Base-by-base conservation (phyloP, 2,329 filamentous ascomycete species). In the Xylaria sp. region DNA sequence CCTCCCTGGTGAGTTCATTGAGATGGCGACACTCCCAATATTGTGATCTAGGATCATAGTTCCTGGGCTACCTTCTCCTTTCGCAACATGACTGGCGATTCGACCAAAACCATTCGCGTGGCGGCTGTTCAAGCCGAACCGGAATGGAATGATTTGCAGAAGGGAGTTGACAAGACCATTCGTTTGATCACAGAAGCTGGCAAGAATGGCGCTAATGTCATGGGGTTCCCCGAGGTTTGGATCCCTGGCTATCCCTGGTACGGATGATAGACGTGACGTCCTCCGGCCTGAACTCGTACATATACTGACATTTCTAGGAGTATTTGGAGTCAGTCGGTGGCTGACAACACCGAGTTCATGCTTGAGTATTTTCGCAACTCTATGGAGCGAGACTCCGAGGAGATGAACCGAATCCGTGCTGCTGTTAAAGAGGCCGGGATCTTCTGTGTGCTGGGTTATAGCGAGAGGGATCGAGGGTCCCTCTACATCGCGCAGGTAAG, bases 81-180 rank as follows among this genome's bases (percentile, higher is more conserved):
- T 18, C 30, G n/a, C 59, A 53, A 30, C 34, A 61, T 62, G 10
- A 72, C 34, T 34, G 23, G 59, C 62, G 1, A 80, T 66, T 39
- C 41, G 8, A 41, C 41, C 0, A 63, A 57, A 23, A 50, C 30
- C 13, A 36, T 78, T 60, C 73, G 74, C 65, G 80, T 84, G 23
- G 83, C 81, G n/a, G 83, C 83, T n/a, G 80, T 81, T 0, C 86
- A 89, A 71, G 81, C 83, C 9, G 86, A 88, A 72, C 85, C 86
- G 0, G 80, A 78, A 10, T 89, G 85, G 84, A 78, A 87, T 4
- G 83, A 88, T 68, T 78, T 88, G 2, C 73, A 79, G 7, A 82
- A 70, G 0, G 78, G 80, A 0, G 80, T 87, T 3, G 72, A 79
- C 1, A 87, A 87, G 74, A 84, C 85, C 4, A 81, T 81, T 69